Percentiles rank a stretch among this genome's conserved stretches.
Conservation (phyloP, 1,284 basidiomycete species). For the Ganoderma sinense region DNA sequence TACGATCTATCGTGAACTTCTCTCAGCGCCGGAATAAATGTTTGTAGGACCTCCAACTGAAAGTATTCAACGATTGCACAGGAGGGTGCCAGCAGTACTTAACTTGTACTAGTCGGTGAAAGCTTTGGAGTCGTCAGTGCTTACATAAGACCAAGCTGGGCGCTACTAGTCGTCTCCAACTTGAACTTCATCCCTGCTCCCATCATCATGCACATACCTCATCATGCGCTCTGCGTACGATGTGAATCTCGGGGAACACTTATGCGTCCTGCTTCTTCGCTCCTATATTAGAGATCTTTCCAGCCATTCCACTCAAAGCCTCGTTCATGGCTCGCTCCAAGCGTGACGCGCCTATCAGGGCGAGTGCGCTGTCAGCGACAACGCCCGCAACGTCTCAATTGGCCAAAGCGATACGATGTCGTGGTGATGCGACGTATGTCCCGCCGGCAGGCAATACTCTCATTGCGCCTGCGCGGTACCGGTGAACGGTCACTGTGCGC, state of each 20-base stretch:
- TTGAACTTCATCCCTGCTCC: neutral
- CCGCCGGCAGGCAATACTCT: neutral
- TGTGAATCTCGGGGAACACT: too few relatives aligned
- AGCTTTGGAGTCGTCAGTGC: too few relatives aligned
- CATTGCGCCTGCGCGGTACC: neutral
- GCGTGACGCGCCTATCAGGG: neutral
- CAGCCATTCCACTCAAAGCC: neutral
- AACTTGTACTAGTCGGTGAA: too few relatives aligned
- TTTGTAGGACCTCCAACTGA: too few relatives aligned
- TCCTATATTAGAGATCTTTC: neutral
- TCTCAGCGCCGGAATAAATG: too few relatives aligned
- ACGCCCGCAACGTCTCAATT: neutral
- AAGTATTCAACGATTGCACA: too few relatives aligned
- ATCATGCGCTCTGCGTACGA: neutral
- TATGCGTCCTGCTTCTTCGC: too few relatives aligned
- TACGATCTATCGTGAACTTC: too few relatives aligned
- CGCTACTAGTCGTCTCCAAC: neutral
- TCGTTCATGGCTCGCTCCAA: neutral
- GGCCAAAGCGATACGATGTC: neutral
- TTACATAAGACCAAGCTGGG: too few relatives aligned
- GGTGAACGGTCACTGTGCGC: too few relatives aligned
- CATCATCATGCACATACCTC: constrained; percentile 1
- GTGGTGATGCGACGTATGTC: neutral
- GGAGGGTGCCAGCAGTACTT: too few relatives aligned
- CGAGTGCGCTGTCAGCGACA: neutral